phyloP scores from a whole-genome alignment of 345 rosid genomes.

The Dimocarpus longan region DNA sequence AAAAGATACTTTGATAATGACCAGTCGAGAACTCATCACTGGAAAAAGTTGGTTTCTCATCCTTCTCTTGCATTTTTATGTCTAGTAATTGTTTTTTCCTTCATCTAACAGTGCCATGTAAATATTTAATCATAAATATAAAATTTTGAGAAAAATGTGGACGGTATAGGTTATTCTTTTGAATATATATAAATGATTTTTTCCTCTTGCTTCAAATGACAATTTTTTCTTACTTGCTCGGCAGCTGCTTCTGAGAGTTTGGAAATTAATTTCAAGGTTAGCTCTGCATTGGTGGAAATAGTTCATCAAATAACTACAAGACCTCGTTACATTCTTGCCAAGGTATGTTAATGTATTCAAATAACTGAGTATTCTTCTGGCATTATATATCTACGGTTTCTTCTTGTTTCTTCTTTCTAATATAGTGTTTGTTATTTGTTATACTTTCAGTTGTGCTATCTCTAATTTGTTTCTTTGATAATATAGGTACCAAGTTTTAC shows the following conservation, averaged over 20 bases:
- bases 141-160: background rate
- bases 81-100: background rate
- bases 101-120: conserved; percentile 10
- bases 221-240: conserved; percentile 22
- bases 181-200: background rate
- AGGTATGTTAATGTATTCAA: conserved; percentile 49
- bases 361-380: background rate
- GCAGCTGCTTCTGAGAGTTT: conserved; percentile 92
- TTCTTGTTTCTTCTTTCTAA: background rate
- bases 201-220: background rate
- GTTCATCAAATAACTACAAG: conserved; percentile 72
- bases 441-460: background rate
- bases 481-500: background rate
- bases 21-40: conserved; percentile 86
- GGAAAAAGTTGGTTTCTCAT: conserved; percentile 66
- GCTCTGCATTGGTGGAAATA: conserved; percentile 95
- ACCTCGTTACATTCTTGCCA: conserved; percentile 96
- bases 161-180: background rate
- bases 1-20: conserved; percentile 85
- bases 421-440: background rate
- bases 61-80: background rate
- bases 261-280: conserved; percentile 91
- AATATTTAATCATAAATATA: background rate
- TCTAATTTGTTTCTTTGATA: background rate
- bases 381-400: background rate